phyloP scores from a whole-genome alignment of 2,329 filamentous ascomycete genomes.

The Penicillium verrucosum region DNA sequence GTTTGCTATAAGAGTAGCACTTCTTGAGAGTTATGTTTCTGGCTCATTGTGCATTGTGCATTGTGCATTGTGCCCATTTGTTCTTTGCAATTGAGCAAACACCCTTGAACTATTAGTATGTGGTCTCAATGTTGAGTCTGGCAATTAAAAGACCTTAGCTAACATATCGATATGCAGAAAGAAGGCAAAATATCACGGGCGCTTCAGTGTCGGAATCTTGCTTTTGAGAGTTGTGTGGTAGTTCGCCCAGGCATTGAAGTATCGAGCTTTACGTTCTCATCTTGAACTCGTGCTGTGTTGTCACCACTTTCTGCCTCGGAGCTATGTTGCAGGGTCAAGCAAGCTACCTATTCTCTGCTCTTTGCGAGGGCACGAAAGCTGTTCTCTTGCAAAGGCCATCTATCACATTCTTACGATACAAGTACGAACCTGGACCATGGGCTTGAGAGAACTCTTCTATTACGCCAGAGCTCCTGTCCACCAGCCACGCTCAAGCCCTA shows the following conservation, averaged over 20 bases:
- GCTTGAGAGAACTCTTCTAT: background rate
- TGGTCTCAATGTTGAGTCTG: background rate
- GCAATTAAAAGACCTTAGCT: background rate
- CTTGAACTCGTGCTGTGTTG: background rate
- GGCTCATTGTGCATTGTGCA: background rate
- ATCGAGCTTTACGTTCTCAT: background rate
- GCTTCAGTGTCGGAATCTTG: background rate
- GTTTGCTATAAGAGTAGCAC: slow-evolving; percentile 51
- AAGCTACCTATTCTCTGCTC: background rate
- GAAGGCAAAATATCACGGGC: background rate
- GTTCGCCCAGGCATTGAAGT: background rate
- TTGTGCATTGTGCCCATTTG: background rate
- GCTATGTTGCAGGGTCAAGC: background rate
- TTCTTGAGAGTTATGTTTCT: slow-evolving; percentile 3
- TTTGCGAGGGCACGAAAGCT: background rate
- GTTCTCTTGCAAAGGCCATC: background rate
- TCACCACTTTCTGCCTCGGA: background rate
- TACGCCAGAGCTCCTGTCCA: background rate
- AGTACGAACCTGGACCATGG: no score
- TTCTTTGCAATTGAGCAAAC: background rate
- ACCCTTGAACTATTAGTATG: background rate
- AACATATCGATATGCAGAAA: background rate
- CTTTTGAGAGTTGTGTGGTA: background rate
- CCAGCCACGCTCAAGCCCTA: background rate
- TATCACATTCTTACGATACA: background rate